These are phyloP conservation scores for Coemansia sp. DNA, from an alignment of 192 early-diverging fungal species.

Conservation along the genomic window DNA sequence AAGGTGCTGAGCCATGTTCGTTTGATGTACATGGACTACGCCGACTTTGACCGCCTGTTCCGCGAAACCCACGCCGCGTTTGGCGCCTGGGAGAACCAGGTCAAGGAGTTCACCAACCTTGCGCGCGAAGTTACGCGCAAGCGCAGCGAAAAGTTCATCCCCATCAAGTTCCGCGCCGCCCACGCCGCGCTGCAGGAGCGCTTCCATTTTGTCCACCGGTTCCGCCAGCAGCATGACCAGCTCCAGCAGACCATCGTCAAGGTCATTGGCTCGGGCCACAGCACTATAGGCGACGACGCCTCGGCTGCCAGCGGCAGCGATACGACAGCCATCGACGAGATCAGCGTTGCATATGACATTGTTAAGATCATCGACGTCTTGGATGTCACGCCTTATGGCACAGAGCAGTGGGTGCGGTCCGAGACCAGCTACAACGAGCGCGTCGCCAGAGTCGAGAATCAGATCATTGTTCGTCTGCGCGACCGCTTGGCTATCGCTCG, in stretches of 20 bases:
- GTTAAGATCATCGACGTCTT: constrained; percentile 93
- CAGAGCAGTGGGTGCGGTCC: constrained; percentile 87
- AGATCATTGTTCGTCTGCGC: constrained; percentile 90
- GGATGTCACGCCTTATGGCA: constrained; percentile 91
- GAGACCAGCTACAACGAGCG: constrained; percentile 93
- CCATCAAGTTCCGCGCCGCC: constrained; percentile 89
- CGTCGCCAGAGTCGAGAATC: constrained; percentile 93
- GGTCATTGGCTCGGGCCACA: constrained; percentile 69
- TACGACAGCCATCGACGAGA: constrained; percentile 84
- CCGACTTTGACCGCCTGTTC: constrained; percentile 85
- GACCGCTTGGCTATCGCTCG: constrained; percentile 93
- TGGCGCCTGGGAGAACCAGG: constrained; percentile 87
- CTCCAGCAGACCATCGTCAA: constrained; percentile 93
- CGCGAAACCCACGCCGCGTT: constrained; percentile 86
- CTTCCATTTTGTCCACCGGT: constrained; percentile 81
- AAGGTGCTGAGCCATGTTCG: constrained; percentile 83
- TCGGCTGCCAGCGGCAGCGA: constrained; percentile 44
- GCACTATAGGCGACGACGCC: constrained; percentile 24
- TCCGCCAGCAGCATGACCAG: constrained; percentile 97
- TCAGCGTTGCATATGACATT: constrained; percentile 84
- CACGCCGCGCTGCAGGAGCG: constrained; percentile 95
- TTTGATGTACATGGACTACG: constrained; percentile 92
- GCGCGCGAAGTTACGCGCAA: constrained; percentile 94
- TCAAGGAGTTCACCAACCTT: constrained; percentile 94
- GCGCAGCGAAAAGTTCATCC: constrained; percentile 90